phyloP scores from a whole-genome alignment of 1,284 basidiomycete species.

The Phlebopus sp. region DNA sequence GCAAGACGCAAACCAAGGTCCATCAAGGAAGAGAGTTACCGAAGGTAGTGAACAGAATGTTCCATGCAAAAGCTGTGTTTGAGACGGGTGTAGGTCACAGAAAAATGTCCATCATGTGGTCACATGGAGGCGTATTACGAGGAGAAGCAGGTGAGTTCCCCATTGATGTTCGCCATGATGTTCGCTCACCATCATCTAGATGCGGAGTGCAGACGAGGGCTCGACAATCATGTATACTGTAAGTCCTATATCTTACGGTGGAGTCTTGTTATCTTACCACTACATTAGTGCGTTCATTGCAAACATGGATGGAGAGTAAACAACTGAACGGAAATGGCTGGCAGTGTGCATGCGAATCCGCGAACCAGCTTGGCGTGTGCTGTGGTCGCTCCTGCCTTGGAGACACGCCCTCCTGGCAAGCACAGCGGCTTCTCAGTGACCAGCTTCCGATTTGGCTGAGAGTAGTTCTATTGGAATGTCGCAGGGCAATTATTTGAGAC shows the following conservation, averaged over 20 bases:
- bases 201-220: conserved; percentile 88
- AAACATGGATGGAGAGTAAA: conserved; percentile 77
- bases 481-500: too few relatives aligned
- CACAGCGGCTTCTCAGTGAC: too few relatives aligned
- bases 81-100: conserved; percentile 64
- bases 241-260: conserved; percentile 26
- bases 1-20: conserved; percentile 86
- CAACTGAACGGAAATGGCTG: conserved; percentile 41
- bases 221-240: conserved; percentile 83
- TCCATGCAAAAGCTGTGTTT: neutral
- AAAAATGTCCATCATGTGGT: conserved; percentile 91
- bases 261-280: conserved; percentile 4
- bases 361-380: neutral
- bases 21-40: conserved; percentile 76
- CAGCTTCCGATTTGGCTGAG: too few relatives aligned
- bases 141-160: conserved; percentile 63
- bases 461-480: too few relatives aligned
- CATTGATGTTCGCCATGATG: neutral
- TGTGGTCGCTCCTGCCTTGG: too few relatives aligned
- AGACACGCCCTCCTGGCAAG: too few relatives aligned
- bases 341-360: neutral
- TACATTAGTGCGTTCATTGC: conserved; percentile 61
- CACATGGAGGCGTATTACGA: conserved; percentile 78
- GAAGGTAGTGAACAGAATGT: conserved; percentile 43
- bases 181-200: conserved; percentile 37